These are phyloP conservation scores for Leishmania amazonensis DNA, from an alignment of 208 protist genomes.

Conservation along the genomic window DNA sequence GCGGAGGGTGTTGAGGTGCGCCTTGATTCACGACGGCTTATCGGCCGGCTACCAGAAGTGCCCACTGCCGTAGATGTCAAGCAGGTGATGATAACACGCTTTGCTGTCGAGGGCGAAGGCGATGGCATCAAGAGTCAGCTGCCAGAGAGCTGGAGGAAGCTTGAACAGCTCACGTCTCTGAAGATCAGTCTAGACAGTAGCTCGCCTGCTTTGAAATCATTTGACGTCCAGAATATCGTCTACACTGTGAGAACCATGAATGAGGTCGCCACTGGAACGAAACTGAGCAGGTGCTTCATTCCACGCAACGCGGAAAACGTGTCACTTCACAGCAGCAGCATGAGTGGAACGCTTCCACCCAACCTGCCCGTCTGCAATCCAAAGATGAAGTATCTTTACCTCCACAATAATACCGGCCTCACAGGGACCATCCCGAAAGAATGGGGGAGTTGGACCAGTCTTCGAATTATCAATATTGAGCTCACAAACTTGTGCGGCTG, in stretches of 20 bases:
- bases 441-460: constrained; percentile 1
- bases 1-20: neutral
- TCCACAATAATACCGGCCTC: neutral
- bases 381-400: neutral
- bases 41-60: neutral
- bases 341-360: constrained; percentile 1
- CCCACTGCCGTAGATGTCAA: neutral
- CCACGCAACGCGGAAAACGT: neutral
- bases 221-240: neutral
- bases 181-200: neutral
- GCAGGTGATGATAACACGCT: neutral
- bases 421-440: neutral
- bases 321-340: neutral
- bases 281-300: neutral
- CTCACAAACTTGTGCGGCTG: neutral
- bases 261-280: neutral
- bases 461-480: neutral
- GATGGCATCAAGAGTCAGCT: neutral
- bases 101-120: neutral
- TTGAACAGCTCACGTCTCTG: neutral
- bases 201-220: neutral
- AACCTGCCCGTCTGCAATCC: neutral
- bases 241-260: neutral
- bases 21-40: neutral
- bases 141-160: neutral